These are phyloP conservation scores for Orbilia blumenaviensis DNA, from an alignment of 2,329 filamentous ascomycete genomes.

Conservation along the genomic window DNA sequence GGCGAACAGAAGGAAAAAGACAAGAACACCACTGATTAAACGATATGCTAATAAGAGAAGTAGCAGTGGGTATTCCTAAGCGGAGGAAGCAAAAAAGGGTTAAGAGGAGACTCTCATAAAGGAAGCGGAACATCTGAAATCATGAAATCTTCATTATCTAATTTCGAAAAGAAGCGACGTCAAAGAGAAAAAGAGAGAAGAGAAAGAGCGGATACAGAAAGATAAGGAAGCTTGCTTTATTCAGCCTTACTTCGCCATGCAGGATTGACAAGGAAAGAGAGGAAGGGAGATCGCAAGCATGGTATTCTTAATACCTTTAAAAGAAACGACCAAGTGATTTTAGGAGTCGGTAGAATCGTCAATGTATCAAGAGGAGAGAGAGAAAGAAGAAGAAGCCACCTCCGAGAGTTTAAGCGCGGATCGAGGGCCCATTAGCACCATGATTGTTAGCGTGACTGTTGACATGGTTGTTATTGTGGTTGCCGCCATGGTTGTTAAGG, in stretches of 20 bases:
- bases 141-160: conserved; percentile 53
- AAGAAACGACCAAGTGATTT: conserved; percentile 5
- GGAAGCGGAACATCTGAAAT: conserved; percentile 24
- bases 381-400: not conserved
- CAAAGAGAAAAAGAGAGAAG: not conserved
- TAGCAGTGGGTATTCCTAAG: conserved; percentile 50
- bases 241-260: conserved; percentile 35
- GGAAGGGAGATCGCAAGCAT: conserved; percentile 19
- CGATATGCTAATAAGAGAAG: conserved; percentile 48
- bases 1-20: conserved; percentile 15
- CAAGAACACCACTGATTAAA: conserved; percentile 48
- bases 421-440: conserved; percentile 31
- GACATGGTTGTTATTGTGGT: conserved; percentile 67
- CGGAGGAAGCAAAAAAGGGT: conserved; percentile 30
- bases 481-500: conserved; percentile 63
- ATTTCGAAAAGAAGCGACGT: conserved; percentile 36
- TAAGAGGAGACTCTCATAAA: conserved; percentile 29
- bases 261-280: conserved; percentile 28
- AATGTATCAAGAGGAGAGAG: conserved; percentile 10
- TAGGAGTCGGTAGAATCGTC: not conserved
- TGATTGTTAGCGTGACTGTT: conserved; percentile 63
- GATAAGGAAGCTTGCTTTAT: conserved; percentile 37
- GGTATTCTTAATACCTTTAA: conserved; percentile 8
- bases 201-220: conserved; percentile 43
- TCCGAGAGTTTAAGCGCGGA: conserved; percentile 21